Base-by-base conservation (phyloP, 768 basidiomycete species). In the Sarcodon aspratus region DNA sequence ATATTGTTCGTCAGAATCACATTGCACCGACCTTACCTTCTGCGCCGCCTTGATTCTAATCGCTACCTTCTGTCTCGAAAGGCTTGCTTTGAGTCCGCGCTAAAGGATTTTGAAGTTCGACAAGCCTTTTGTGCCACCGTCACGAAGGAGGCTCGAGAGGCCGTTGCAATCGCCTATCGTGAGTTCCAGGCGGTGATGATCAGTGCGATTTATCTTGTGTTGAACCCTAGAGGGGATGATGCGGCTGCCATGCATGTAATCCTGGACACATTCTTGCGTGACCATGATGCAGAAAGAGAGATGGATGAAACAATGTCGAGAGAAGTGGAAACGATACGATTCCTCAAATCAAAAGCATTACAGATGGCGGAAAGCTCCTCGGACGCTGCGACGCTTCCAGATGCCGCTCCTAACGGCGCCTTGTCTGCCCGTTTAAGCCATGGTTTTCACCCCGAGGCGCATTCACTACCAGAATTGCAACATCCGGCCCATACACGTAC, bases 111-210 rank as follows among this genome's bases (percentile, higher is more conserved):
- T 59, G 73, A 81, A 55, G 79, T 92, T 52, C 79, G 88, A 45
- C 75, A 78, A 50, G 74, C 72, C 3, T 89, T 88, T 60, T 70
- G 80, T 51, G 72, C 79, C 50, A 65, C 69, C 21, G 71, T 79
- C 50, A 71, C 80, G 0, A 75, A 74, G 56, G 83, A 84, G 58
- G 76, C 75, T 11, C 76, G 75, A 18, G 78, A 78, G 55, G 82
- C 84, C 44, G 71, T 88, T 31, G 80, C 86, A 57, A 88, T 85
- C 53, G 85, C 84, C 7, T 91, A 90, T 59, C 72, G 88, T 49
- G 88, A 90, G 57, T 92, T 92, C 64, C 88, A 90, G 61, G 82
- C 85, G 8, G 84, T 86, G 9, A 88, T 93, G 87, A 84, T 92
- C 48, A 82, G 84, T 53, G 85, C 90, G 9, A 89, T 93, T 46